Evolutionary conservation across 176 grass and related monocot species (phyloP).

Genomic region (Alloteropsis semialata): DNA sequence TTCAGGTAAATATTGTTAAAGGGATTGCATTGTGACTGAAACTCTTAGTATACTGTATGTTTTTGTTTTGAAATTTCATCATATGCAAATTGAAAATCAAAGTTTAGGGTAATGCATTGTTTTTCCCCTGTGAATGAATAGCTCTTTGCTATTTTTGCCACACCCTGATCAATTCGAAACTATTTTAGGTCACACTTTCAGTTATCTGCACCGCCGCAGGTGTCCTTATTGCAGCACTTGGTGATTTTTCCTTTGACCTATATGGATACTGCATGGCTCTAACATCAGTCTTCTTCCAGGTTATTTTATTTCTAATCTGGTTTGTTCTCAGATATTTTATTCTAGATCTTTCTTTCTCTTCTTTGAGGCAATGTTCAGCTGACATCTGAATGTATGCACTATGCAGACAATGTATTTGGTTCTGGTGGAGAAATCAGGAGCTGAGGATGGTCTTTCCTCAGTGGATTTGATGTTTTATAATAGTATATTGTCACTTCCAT

Average conservation of each 20-base stretch:
- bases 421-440: slow-evolving; percentile 93
- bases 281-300: slow-evolving; percentile 97
- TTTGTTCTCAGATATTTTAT: neutral
- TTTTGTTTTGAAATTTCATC: neutral
- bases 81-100: neutral
- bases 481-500: slow-evolving; percentile 80
- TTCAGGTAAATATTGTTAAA: neutral
- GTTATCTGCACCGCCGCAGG: slow-evolving; percentile 80
- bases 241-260: slow-evolving; percentile 97
- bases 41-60: neutral
- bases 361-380: neutral
- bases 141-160: neutral
- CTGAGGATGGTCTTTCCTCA: slow-evolving; percentile 92
- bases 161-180: slow-evolving; percentile 15
- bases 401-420: slow-evolving; percentile 97
- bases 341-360: neutral
- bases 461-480: slow-evolving; percentile 98
- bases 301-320: slow-evolving; percentile 39
- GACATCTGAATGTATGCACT: slow-evolving; percentile 41
- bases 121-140: neutral
- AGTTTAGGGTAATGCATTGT: neutral
- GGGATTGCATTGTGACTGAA: neutral
- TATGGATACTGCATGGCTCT: slow-evolving; percentile 97
- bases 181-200: slow-evolving; percentile 80
- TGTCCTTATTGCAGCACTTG: slow-evolving; percentile 86